These are phyloP conservation scores for Pseudoperonospora humuli DNA, from an alignment of 352 stramenopile species.

Conservation along the genomic window DNA sequence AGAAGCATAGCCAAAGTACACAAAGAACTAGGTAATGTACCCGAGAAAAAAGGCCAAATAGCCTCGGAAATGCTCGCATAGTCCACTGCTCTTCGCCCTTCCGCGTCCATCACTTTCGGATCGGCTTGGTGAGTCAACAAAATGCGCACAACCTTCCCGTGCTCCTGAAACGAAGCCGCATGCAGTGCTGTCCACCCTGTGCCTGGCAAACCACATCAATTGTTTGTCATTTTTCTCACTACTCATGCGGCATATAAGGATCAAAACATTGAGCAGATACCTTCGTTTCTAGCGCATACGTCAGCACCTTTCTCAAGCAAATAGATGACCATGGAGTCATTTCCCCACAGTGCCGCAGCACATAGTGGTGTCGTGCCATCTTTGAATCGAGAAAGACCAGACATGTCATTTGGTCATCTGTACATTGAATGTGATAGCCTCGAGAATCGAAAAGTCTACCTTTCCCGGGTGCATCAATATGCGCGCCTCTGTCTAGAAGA, in stretches of 20 bases:
- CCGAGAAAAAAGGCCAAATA: too few relatives aligned
- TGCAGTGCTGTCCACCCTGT: conserved; percentile 61
- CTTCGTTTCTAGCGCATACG: conserved; percentile 47
- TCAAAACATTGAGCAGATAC: too few relatives aligned
- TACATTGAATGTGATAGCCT: too few relatives aligned
- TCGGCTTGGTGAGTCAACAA: conserved; percentile 43
- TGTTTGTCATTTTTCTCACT: background rate
- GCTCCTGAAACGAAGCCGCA: conserved; percentile 65
- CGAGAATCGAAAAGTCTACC: conserved; percentile 16
- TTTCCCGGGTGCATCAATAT: conserved; percentile 43
- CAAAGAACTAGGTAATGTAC: too few relatives aligned
- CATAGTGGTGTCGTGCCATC: conserved; percentile 60
- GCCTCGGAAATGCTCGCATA: too few relatives aligned
- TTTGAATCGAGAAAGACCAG: conserved; percentile 7
- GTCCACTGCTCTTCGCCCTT: conserved; percentile 37
- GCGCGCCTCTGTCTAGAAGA: conserved; percentile 42
- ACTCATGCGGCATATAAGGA: too few relatives aligned
- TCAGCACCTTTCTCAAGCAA: conserved; percentile 52
- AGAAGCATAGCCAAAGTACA: too few relatives aligned
- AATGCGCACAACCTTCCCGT: conserved; percentile 51
- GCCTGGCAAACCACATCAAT: conserved; percentile 13
- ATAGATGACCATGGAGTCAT: conserved; percentile 55
- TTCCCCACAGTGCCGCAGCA: conserved; percentile 52
- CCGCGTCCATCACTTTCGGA: conserved; percentile 32
- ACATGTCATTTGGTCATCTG: background rate